phyloP scores from a whole-genome alignment of 306 rosid genomes.

The Dryas drummondii region DNA sequence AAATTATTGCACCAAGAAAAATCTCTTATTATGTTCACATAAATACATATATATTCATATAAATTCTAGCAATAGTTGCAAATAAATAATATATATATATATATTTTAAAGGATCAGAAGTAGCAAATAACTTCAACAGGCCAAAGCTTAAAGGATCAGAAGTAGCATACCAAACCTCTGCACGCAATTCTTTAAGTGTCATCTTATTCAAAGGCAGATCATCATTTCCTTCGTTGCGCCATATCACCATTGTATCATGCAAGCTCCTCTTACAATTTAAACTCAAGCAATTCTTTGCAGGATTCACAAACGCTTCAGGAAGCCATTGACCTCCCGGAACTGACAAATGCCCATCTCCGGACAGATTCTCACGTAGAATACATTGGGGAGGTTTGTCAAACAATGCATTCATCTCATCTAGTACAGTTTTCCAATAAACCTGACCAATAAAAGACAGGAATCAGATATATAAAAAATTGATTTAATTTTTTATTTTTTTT shows the following conservation, averaged over 20 bases:
- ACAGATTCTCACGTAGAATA: conserved; percentile 48
- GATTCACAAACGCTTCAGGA: conserved; percentile 77
- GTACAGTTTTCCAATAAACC: conserved; percentile 75
- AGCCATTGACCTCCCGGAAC: conserved; percentile 84
- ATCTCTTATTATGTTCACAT: neutral
- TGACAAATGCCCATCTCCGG: conserved; percentile 36
- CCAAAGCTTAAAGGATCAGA: conserved; percentile 6
- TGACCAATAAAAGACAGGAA: conserved; percentile 34
- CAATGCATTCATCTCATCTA: conserved; percentile 62
- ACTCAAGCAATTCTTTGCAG: conserved; percentile 73
- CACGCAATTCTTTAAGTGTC: conserved; percentile 64
- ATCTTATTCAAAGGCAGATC: conserved; percentile 58
- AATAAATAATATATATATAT: neutral
- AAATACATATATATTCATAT: neutral
- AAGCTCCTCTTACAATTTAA: conserved; percentile 54
- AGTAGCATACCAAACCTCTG: conserved; percentile 78
- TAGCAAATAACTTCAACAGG: neutral
- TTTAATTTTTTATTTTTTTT: too few relatives aligned
- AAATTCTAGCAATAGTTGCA: neutral
- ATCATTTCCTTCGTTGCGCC: conserved; percentile 82
- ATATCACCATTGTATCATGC: conserved; percentile 59
- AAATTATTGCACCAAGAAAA: conserved; percentile 35
- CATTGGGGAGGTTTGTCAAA: conserved; percentile 71
- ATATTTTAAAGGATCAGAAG: neutral
- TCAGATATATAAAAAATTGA: conserved; percentile 1